A percentile compares a stretch with the other conserved stretches of the same genome.
Evolutionary conservation across 31 red algal species (phyloP).

Genomic region (Porphyra umbilicalis): DNA sequence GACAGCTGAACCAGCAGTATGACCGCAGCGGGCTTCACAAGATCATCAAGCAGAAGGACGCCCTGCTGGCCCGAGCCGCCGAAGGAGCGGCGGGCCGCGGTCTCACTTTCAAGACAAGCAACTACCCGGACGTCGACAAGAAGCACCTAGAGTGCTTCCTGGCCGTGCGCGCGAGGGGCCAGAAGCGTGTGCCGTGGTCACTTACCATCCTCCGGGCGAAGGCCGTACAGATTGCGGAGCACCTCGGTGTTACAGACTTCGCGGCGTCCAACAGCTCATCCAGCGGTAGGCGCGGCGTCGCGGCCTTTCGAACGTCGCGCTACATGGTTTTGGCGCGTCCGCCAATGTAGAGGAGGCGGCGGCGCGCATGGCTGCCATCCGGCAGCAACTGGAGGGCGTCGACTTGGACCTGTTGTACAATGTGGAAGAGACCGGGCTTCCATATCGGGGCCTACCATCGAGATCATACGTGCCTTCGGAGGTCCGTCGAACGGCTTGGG

Average conservation of each 20-base stretch:
- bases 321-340: neutral
- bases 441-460: neutral
- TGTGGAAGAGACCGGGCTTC: neutral
- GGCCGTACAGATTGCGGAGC: neutral
- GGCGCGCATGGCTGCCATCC: neutral
- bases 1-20: too few species aligned
- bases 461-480: neutral
- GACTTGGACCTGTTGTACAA: conserved; percentile 1
- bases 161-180: too few species aligned
- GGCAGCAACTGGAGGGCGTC: conserved; percentile 1
- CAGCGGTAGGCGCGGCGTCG: neutral
- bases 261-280: neutral
- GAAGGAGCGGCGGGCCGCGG: too few species aligned
- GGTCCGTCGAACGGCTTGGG: neutral
- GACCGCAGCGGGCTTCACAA: too few species aligned
- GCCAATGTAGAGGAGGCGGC: neutral
- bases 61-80: too few species aligned
- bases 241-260: neutral
- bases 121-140: too few species aligned
- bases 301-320: neutral
- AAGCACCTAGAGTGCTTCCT: neutral
- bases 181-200: neutral
- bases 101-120: too few species aligned
- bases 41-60: too few species aligned
- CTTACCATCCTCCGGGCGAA: neutral